Conservation (phyloP, 208 protist species). For the Trypanosoma lewisi region DNA sequence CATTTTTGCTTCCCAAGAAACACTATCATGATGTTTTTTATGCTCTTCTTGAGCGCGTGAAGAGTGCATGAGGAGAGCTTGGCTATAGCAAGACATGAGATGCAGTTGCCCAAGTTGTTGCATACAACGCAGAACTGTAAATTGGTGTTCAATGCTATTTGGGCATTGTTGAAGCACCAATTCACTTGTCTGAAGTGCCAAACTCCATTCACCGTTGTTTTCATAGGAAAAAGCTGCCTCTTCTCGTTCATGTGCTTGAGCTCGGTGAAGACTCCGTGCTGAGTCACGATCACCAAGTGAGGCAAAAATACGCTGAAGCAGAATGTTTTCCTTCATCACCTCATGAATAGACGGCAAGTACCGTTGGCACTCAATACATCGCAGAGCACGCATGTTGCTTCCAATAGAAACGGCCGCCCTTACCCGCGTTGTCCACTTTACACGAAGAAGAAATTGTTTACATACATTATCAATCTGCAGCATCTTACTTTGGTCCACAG, state of each 20-base stretch:
- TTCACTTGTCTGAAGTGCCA: slow-evolving; percentile 71
- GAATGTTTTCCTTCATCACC: slow-evolving; percentile 25
- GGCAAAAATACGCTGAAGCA: slow-evolving; percentile 82
- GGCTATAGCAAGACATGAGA: slow-evolving; percentile 75
- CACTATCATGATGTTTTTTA: background rate
- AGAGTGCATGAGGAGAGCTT: slow-evolving; percentile 24
- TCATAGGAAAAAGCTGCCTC: slow-evolving; percentile 80
- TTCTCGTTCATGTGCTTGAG: slow-evolving; percentile 32
- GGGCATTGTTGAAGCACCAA: slow-evolving; percentile 76
- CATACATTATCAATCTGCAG: slow-evolving; percentile 36
- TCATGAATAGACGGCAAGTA: slow-evolving; percentile 38
- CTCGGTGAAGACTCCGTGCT: slow-evolving; percentile 65
- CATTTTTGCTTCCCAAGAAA: slow-evolving; percentile 12
- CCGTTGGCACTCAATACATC: slow-evolving; percentile 62
- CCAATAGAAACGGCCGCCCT: slow-evolving; percentile 61
- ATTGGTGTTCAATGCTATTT: slow-evolving; percentile 63
- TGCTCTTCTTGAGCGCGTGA: background rate
- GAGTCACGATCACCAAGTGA: slow-evolving; percentile 78
- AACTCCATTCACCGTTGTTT: slow-evolving; percentile 83
- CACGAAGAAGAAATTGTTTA: slow-evolving; percentile 34
- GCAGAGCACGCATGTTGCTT: slow-evolving; percentile 77
- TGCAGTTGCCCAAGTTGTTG: slow-evolving; percentile 83
- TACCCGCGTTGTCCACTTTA: slow-evolving; percentile 41
- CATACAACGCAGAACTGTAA: slow-evolving; percentile 81
- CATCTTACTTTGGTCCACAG: slow-evolving; percentile 25